Percentiles rank a stretch among this genome's conserved stretches.
Conservation (phyloP, 1,284 basidiomycete species). For the Schizophyllum amplum region DNA sequence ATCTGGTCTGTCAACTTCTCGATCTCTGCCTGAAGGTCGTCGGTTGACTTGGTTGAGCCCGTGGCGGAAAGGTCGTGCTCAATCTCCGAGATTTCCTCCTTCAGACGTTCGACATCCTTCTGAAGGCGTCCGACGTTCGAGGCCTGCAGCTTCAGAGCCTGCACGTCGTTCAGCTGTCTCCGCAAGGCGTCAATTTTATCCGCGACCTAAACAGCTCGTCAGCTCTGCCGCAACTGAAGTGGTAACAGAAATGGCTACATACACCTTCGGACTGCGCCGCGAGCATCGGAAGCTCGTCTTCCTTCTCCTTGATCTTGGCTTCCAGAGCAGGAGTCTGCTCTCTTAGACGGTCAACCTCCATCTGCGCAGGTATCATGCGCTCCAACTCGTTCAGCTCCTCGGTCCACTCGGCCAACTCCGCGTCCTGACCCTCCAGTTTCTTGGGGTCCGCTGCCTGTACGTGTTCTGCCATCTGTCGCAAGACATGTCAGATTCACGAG, state of each 20-base stretch:
- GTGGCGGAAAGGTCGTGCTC: conserved; percentile 64
- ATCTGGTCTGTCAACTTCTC: conserved; percentile 54
- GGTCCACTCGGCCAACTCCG: conserved; percentile 57
- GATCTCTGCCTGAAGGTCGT: conserved; percentile 78
- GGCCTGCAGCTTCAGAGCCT: conserved; percentile 58
- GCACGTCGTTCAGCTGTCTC: conserved; percentile 54
- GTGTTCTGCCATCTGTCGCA: conserved; percentile 41
- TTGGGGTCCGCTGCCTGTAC: conserved; percentile 43
- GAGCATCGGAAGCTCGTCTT: conserved; percentile 37
- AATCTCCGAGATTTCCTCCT: conserved; percentile 54
- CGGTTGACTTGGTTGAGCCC: conserved; percentile 74
- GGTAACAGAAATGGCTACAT: neutral
- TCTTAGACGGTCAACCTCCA: conserved; percentile 45
- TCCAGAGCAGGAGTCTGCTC: conserved; percentile 64
- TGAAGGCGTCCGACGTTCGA: conserved; percentile 54
- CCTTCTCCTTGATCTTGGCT: conserved; percentile 50
- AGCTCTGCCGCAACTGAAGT: conserved; percentile 35
- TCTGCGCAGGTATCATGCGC: conserved; percentile 45
- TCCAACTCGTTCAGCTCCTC: conserved; percentile 51
- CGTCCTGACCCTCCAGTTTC: conserved; percentile 28
- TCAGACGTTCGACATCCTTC: conserved; percentile 58
- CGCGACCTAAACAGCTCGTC: conserved; percentile 44
- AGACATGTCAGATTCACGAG: neutral
- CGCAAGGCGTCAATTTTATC: conserved; percentile 40
- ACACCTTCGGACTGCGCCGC: conserved; percentile 6